Base-by-base conservation (phyloP, 345 rosid genomes). In the Reutealis trisperma region DNA sequence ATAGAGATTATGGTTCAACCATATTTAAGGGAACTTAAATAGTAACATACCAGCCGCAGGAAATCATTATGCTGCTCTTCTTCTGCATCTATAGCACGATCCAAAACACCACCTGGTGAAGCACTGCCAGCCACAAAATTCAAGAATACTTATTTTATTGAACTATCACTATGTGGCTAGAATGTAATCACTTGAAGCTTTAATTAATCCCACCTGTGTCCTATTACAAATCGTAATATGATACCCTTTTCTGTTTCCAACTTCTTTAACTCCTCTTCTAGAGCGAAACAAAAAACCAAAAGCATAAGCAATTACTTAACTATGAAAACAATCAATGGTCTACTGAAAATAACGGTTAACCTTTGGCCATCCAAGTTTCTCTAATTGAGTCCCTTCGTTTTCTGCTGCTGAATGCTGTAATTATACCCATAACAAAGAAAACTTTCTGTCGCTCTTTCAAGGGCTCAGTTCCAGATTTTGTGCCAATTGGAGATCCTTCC, bases 361-460 rank as follows among this genome's bases (percentile, higher is more conserved):
- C 97, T 88, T 86, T 88, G 22, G 87, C 97, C 91, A 92, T 79
- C 96, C 92, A 92, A 63, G 91, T 87, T 71, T 88, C 86, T 79
- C 96, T 87, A 69, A 92, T 89, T n/a, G 96, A 92, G 72, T 92
- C 91, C 74, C 96, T 80, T 73, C 94, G 83, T 71, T 89, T 92
- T 85, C 96, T 87, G 81, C 94, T 92, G 84, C 96, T 89, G 85
- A 92, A 92, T 64, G 92, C 92, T 44, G 96, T 92, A 10, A 89
- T 88, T 80, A 92, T 87, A 75, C 96, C 96, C 96, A 90, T 90
- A 37, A 90, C 92, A 86, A 87, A 89, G 86, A 92, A 90, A 72
- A 89, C 86, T 83, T 89, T 89, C 74, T 74, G 89, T 57, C 90
- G 89, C 62, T 80, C 79, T 81, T 84, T 93, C 55, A 83, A 79